Evolutionary conservation across 345 rosid species (phyloP), one percentile per base, ranked within the genome.

Genomic region (Gossypium rotundifolium): DNA sequence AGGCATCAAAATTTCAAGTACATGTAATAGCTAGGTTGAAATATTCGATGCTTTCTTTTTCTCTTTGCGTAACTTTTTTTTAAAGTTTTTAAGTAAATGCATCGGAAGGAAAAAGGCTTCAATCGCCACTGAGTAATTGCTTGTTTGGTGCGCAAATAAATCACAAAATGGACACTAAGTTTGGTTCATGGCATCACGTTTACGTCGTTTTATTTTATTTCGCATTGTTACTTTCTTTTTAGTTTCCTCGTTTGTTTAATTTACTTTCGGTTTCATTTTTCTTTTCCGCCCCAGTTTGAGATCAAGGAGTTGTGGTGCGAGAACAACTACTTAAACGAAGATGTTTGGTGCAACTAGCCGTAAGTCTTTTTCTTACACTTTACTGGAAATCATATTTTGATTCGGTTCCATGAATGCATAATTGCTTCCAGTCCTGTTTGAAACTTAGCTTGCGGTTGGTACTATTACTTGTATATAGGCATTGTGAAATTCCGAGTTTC

Each of bases 331-430:
- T 23, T 23, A 20, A 73, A 77, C 53, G 18, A 87, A 60, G 77
- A 89, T 91, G 97, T 89, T 87, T 38, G 89, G 83, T 33, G 74
- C 88, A 20, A 78, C 86, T 20, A 85, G 66, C 61, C 80, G 94
- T 89, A 80, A 84, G 93, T 79, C 54, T 25, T 74, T 40, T 23
- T 22, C 38, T 64, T 58, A 9, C 44, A 2, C 9, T 3, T 11
- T 61, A 52, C 18, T 55, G 53, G 52, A 58, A 54, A 72, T 52
- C 10, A 7, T 52, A 70, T 16, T 53, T 69, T 46, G 33, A 69
- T 51, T 69, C 3, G 11, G 16, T 48, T 17, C 9, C 7, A 14
- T 13, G 42, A 25, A 16, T 40, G 69, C 5, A 33, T 4, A 33
- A 33, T 33, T 33, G 38, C 38, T 33, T 33, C 38, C 38, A 0